Conservation (phyloP, 2,329 filamentous ascomycete species). For the Colletotrichum nymphaeae region DNA sequence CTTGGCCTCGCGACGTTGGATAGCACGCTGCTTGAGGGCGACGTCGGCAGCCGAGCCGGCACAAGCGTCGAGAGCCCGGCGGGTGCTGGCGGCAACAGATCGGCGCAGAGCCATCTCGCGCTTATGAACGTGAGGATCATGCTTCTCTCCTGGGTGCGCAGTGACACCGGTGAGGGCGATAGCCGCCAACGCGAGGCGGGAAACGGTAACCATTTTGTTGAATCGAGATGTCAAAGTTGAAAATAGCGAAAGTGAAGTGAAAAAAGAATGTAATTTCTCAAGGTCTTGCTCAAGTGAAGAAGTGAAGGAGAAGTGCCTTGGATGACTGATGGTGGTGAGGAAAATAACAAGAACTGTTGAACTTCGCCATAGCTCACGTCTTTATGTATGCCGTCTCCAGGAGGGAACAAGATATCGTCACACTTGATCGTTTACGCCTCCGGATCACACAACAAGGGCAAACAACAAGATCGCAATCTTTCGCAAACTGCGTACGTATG, state of each 20-base stretch:
- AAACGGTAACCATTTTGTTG: too few species aligned
- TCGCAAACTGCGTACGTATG: constrained; percentile 1
- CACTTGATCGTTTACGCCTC: not conserved
- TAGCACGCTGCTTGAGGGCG: not conserved
- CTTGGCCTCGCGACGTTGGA: constrained; percentile 5
- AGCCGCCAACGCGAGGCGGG: too few species aligned
- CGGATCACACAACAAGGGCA: not conserved
- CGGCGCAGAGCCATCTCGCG: constrained; percentile 2
- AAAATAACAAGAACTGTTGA: not conserved
- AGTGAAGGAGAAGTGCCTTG: not conserved
- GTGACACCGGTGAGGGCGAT: too few species aligned
- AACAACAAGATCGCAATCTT: not conserved
- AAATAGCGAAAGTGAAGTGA: too few species aligned
- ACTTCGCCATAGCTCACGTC: not conserved
- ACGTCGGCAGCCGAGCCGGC: not conserved
- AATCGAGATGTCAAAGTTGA: too few species aligned
- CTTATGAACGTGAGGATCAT: constrained; percentile 10
- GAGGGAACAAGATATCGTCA: not conserved
- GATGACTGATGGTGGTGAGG: not conserved
- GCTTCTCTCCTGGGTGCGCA: constrained; percentile 3
- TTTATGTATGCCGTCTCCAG: not conserved
- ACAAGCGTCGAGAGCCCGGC: not conserved
- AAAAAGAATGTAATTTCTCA: too few species aligned
- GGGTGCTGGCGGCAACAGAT: not conserved
- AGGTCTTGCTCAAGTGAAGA: not conserved